A percentile compares a stretch with the other conserved stretches of the same genome.
These are phyloP conservation scores for Ramularia collo-cygni DNA, from an alignment of 2,329 filamentous ascomycete species.

Conservation along the genomic window DNA sequence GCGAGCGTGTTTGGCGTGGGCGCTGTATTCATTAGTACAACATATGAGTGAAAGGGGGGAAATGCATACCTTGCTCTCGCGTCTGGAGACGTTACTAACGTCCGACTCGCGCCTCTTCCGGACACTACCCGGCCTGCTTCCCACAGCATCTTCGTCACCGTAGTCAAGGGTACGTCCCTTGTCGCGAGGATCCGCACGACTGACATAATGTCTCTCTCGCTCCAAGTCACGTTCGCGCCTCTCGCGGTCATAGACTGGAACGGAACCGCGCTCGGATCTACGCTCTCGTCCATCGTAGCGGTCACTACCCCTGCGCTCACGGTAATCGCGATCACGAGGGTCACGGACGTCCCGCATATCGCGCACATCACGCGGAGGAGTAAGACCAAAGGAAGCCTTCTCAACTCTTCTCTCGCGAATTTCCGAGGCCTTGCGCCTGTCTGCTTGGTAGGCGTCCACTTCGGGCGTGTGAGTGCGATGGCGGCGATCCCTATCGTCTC, in stretches of 20 bases:
- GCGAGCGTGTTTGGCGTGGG: slow-evolving; percentile 19
- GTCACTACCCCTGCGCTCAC: background rate
- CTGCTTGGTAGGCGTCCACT: slow-evolving; percentile 87
- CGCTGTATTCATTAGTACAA: slow-evolving; percentile 18
- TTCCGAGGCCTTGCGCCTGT: slow-evolving; percentile 85
- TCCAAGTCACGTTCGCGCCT: slow-evolving; percentile 83
- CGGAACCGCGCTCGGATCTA: no score
- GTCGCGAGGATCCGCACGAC: slow-evolving; percentile 70
- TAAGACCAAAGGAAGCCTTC: slow-evolving; percentile 49
- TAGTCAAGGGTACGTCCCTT: slow-evolving; percentile 87
- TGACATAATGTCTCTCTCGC: slow-evolving; percentile 77
- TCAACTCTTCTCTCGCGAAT: slow-evolving; percentile 91
- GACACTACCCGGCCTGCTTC: slow-evolving; percentile 47
- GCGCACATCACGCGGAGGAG: slow-evolving; percentile 22
- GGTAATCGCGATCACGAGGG: slow-evolving; percentile 13
- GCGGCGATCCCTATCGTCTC: slow-evolving; percentile 25
- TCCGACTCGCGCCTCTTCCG: slow-evolving; percentile 64
- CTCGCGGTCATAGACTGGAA: slow-evolving; percentile 76
- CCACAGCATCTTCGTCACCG: slow-evolving; percentile 57
- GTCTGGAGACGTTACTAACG: slow-evolving; percentile 35
- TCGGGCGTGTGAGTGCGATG: slow-evolving; percentile 68
- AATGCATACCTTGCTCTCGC: slow-evolving; percentile 38
- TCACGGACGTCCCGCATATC: slow-evolving; percentile 22
- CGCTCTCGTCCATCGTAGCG: no score
- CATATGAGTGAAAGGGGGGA: background rate